phyloP scores from a whole-genome alignment of 1,284 basidiomycete species.

The Mycena sp. region DNA sequence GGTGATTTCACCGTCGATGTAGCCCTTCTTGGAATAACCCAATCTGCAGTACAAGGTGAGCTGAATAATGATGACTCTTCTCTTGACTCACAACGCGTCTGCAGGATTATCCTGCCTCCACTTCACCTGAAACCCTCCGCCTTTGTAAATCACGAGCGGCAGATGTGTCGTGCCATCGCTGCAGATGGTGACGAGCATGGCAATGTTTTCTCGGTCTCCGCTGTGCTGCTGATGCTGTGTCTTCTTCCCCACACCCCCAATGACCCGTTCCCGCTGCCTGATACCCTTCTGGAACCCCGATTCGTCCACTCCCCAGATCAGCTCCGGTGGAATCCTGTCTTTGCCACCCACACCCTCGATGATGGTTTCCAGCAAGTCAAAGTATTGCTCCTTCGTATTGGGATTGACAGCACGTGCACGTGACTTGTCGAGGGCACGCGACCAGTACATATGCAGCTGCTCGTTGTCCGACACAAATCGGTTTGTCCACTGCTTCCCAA shows the following conservation, averaged over 20 bases:
- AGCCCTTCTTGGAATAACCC: constrained; percentile 45
- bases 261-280: constrained; percentile 38
- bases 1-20: constrained; percentile 51
- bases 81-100: constrained; percentile 22
- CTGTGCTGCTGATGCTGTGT: constrained; percentile 38
- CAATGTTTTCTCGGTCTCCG: constrained; percentile 45
- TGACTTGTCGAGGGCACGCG: constrained; percentile 37
- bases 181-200: constrained; percentile 46
- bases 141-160: constrained; percentile 44
- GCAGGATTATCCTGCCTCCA: constrained; percentile 43
- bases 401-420: constrained; percentile 46
- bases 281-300: constrained; percentile 38
- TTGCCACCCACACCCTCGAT: constrained; percentile 26
- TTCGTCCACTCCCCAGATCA: too few relatives aligned
- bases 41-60: constrained; percentile 34
- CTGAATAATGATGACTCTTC: constrained; percentile 31
- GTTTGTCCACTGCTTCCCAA: constrained; percentile 47
- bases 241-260: constrained; percentile 33
- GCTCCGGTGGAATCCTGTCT: not conserved
- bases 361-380: constrained; percentile 34
- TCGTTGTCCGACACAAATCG: constrained; percentile 44
- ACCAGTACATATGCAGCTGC: constrained; percentile 39
- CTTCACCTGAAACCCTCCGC: constrained; percentile 33
- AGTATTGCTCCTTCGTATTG: constrained; percentile 40
- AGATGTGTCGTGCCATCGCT: constrained; percentile 40